phyloP scores from a whole-genome alignment of 2,329 filamentous ascomycete species.

The Macrophomina pseudophaseolina region DNA sequence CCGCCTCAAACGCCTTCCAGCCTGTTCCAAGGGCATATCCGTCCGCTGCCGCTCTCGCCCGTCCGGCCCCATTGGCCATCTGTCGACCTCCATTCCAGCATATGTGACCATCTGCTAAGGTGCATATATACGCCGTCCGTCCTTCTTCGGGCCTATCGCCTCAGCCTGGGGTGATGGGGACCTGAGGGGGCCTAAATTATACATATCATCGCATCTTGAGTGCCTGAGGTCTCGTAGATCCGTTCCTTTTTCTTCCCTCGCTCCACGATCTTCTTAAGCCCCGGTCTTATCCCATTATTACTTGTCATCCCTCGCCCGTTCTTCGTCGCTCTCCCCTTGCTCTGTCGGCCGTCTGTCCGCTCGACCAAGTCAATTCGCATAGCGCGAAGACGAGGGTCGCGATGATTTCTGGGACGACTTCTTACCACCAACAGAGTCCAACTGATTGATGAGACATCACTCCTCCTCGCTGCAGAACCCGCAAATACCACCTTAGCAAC shows the following conservation, averaged over 20 bases:
- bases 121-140: conserved; percentile 4
- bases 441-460: conserved; percentile 2
- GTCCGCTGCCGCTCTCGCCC: not conserved
- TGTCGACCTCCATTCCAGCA: not conserved
- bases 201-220: not conserved
- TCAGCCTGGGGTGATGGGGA: conserved; percentile 4
- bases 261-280: not conserved
- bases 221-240: not conserved
- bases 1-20: not conserved
- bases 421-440: not conserved
- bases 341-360: not conserved
- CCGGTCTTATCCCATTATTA: not conserved
- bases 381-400: not conserved
- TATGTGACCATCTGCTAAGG: not conserved
- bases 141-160: not conserved
- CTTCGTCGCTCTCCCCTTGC: not conserved
- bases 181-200: not conserved
- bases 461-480: not conserved
- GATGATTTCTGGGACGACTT: conserved; percentile 16
- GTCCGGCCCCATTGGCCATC: not conserved
- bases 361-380: not conserved
- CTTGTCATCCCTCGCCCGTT: not conserved
- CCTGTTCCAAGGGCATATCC: not conserved
- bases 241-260: not conserved
- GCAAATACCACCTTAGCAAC: not conserved